Evolutionary conservation across 805 yeast species (phyloP).

Genomic region (Debaryomyces castellii): DNA sequence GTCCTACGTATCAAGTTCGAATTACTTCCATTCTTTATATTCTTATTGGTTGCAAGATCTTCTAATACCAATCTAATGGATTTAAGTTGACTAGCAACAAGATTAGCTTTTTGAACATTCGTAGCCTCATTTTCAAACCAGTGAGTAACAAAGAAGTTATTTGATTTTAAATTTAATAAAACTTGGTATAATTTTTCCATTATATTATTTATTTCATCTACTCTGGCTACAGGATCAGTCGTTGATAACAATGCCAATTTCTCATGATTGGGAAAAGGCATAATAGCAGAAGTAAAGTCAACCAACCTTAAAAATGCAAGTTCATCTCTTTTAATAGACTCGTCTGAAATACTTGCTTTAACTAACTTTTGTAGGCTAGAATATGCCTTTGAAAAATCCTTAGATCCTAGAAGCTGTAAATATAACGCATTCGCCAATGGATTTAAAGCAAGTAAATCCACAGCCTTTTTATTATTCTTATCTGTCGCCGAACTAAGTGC

Average conservation of each 20-base stretch:
- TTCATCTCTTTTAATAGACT: constrained; percentile 19
- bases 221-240: constrained; percentile 32
- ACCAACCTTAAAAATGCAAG: constrained; percentile 28
- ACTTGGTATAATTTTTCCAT: constrained; percentile 34
- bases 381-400: constrained; percentile 47
- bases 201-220: constrained; percentile 27
- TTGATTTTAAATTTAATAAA: constrained; percentile 33
- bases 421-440: constrained; percentile 62
- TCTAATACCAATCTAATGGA: constrained; percentile 51
- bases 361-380: constrained; percentile 35
- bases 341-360: constrained; percentile 18
- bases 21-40: constrained; percentile 5
- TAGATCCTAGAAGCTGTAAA: constrained; percentile 51
- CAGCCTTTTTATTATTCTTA: constrained; percentile 12
- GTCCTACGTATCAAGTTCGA: constrained; percentile 17
- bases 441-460: constrained; percentile 45
- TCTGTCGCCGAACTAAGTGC: constrained; percentile 21
- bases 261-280: constrained; percentile 48
- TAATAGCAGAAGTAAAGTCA: constrained; percentile 50
- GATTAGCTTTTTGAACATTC: constrained; percentile 50
- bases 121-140: constrained; percentile 52
- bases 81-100: constrained; percentile 55
- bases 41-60: constrained; percentile 35
- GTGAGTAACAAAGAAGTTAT: constrained; percentile 37
- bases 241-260: constrained; percentile 40